Evolutionary conservation across 2,329 filamentous ascomycete genomes (phyloP).

Genomic region (Aureobasidium sp.): DNA sequence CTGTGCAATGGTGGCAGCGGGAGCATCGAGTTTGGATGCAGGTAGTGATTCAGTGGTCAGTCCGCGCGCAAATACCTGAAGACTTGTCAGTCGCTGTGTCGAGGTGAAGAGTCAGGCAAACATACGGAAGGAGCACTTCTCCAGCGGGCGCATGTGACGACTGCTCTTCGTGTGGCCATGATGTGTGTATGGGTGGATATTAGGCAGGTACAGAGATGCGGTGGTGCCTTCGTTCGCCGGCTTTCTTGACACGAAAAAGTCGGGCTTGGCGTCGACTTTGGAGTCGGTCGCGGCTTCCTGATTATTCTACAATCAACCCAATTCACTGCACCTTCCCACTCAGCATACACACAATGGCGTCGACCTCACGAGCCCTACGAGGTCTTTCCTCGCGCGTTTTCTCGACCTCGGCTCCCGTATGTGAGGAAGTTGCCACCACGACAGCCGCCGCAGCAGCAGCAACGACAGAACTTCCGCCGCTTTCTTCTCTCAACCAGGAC

Average conservation of each 20-base stretch:
- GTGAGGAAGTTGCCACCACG: constrained; percentile 49
- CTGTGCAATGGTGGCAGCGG: constrained; percentile 33
- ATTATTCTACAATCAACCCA: no score
- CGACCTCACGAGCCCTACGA: constrained; percentile 14
- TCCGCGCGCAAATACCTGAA: constrained; percentile 51
- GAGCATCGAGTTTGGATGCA: constrained; percentile 28
- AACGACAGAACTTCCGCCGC: constrained; percentile 13
- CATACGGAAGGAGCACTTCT: not conserved
- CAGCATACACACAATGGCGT: constrained; percentile 13
- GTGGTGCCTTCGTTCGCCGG: not conserved
- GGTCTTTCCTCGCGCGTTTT: constrained; percentile 48
- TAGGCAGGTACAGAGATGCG: not conserved
- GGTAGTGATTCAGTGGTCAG: constrained; percentile 55
- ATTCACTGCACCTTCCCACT: no score
- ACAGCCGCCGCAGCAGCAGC: constrained; percentile 11
- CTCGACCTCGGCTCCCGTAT: constrained; percentile 45
- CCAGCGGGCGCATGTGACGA: constrained; percentile 13
- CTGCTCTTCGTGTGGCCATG: constrained; percentile 19
- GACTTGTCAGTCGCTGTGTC: not conserved
- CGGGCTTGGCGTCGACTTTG: constrained; percentile 7
- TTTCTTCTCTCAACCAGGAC: constrained; percentile 62
- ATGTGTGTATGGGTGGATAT: not conserved
- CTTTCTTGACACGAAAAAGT: constrained; percentile 14
- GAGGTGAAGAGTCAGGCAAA: not conserved
- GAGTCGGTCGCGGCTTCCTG: not conserved